Base-by-base conservation (phyloP, 2,329 filamentous ascomycete genomes). In the Hypoxylon sp. region DNA sequence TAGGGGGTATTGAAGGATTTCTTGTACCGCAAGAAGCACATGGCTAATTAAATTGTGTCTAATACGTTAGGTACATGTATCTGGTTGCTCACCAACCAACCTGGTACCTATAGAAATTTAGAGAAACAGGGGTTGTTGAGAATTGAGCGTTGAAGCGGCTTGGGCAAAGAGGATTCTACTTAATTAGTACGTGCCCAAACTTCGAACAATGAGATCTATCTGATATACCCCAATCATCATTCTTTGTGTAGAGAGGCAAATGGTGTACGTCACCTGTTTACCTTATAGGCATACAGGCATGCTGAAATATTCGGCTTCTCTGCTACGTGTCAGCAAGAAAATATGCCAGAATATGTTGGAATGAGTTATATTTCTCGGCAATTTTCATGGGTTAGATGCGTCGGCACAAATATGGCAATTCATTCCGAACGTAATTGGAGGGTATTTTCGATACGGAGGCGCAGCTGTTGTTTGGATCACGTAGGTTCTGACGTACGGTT, bases 401-500 rank as follows among this genome's bases (percentile, higher is more conserved):
- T 54, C 51, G 20, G n/a, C 35, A 67, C 63, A 31, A n/a, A 64
- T 58, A 35, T 58, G 33, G 67, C 20, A 64, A 46, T 40, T 37
- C 40, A 37, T 42, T 51, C 40, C 42, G 6, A 46, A 42, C 3
- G 22, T 20, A 49, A 66, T 53, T 60, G 44, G 58, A 44, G 48
- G 58, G 50, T 65, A 25, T 25, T 58, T 27, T 55, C 33, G 49
- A 33, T 22, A 35, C 27, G 27, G 35, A 50, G 63, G 59, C 50
- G 67, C 40, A 60, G 59, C 58, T 22, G 27, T 54, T 44, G 58
- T 58, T 31, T 59, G 63, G 66, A 61, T 63, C 44, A 63, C 17
- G 25, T 63, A 56, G 48, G 30, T 63, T 66, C 62, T 63, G 66
- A 69, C 62, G 54, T 60, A 51, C 50, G 37, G 27, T 48, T 48